Evolutionary conservation across 2,329 filamentous ascomycete genomes (phyloP).

Genomic region (Corynespora cassiicola): DNA sequence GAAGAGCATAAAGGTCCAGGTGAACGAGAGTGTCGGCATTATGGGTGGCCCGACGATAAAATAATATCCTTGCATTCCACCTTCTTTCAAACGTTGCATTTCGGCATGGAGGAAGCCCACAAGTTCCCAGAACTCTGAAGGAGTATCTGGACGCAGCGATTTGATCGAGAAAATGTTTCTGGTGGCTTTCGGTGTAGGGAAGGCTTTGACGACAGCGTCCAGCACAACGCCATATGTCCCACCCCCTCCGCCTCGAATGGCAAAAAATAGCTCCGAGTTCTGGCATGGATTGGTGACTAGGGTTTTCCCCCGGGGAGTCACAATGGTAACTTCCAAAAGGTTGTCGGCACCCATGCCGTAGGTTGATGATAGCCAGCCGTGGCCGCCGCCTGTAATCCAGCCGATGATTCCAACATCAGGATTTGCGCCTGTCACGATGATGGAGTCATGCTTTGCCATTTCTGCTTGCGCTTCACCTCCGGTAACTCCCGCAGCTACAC

Average conservation of each 20-base stretch:
- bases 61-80: constrained; percentile 36
- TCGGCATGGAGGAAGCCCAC: constrained; percentile 28
- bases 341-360: constrained; percentile 48
- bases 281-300: constrained; percentile 26
- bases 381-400: constrained; percentile 48
- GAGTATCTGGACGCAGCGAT: constrained; percentile 9
- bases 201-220: constrained; percentile 24
- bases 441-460: constrained; percentile 16
- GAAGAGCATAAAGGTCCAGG: constrained; percentile 26
- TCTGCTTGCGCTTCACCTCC: constrained; percentile 23
- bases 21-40: constrained; percentile 17
- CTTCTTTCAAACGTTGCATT: constrained; percentile 29
- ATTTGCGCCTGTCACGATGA: constrained; percentile 30
- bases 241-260: constrained; percentile 48
- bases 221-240: constrained; percentile 51
- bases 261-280: constrained; percentile 47
- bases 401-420: constrained; percentile 48
- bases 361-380: constrained; percentile 42
- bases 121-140: constrained; percentile 22
- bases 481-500: constrained; percentile 27
- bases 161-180: constrained; percentile 21
- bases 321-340: constrained; percentile 42
- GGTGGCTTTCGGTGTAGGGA: constrained; percentile 37
- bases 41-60: constrained; percentile 27
- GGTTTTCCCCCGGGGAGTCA: constrained; percentile 28